These are phyloP conservation scores for Lentinula lateritia DNA, from an alignment of 768 basidiomycete species.

Conservation along the genomic window DNA sequence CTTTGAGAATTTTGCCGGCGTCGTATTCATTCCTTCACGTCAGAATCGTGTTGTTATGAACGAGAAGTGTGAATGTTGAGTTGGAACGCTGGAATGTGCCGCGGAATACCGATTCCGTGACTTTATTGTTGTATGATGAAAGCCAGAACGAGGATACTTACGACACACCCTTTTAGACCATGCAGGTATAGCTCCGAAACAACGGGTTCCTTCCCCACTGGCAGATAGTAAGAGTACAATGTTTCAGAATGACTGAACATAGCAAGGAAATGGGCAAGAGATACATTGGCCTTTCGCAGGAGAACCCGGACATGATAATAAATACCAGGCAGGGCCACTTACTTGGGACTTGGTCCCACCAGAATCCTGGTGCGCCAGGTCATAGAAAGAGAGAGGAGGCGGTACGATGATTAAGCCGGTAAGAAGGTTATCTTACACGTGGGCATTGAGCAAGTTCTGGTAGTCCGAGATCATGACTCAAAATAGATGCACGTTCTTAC, in stretches of 20 bases:
- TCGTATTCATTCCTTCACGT: not conserved
- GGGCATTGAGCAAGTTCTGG: not conserved
- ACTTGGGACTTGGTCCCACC: no score
- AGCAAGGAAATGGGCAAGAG: not conserved
- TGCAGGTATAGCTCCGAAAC: not conserved
- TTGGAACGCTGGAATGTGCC: not conserved
- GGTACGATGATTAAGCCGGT: not conserved
- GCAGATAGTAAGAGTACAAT: not conserved
- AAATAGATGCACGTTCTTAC: not conserved
- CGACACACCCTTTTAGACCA: not conserved
- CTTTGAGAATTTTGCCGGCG: not conserved
- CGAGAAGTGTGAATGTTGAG: not conserved
- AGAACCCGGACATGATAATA: no score
- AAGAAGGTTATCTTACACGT: not conserved
- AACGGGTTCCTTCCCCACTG: not conserved
- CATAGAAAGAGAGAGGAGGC: no score
- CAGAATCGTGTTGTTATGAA: not conserved
- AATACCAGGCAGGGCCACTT: no score
- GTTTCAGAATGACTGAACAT: not conserved
- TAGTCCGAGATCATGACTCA: not conserved
- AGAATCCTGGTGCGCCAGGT: no score
- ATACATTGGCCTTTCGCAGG: not conserved
- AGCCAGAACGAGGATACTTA: not conserved
- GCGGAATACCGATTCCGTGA: slow-evolving; percentile 1
- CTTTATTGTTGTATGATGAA: not conserved